These are phyloP conservation scores for Pythium scleroteichum DNA, from an alignment of 352 stramenopile genomes.

Conservation along the genomic window DNA sequence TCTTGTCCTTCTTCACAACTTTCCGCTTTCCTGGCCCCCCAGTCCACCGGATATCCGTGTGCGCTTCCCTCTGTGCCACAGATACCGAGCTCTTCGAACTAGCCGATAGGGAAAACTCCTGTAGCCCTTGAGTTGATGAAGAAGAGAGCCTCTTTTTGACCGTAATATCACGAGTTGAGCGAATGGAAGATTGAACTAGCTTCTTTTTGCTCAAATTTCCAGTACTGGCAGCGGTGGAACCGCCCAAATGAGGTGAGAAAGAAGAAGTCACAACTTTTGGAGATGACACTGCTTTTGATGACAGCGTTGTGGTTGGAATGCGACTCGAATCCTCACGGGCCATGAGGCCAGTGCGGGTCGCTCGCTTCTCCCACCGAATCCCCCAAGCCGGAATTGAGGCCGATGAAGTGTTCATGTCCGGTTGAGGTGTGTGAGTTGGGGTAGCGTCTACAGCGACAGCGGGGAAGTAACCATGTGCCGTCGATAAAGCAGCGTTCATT, in stretches of 20 bases:
- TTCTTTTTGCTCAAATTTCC: slow-evolving; percentile 14
- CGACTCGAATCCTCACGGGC: slow-evolving; percentile 12
- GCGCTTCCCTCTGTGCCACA: slow-evolving; percentile 5
- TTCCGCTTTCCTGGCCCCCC: slow-evolving; percentile 28
- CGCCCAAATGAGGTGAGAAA: slow-evolving; percentile 7
- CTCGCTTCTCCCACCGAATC: slow-evolving; percentile 51
- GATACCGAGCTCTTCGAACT: slow-evolving; percentile 3
- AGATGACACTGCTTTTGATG: slow-evolving; percentile 9
- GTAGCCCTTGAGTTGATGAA: slow-evolving; percentile 4
- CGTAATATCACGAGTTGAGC: slow-evolving; percentile 15
- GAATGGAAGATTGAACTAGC: slow-evolving; percentile 19
- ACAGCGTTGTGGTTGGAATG: neutral
- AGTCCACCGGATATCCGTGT: slow-evolving; percentile 31
- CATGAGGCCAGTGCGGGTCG: slow-evolving; percentile 23
- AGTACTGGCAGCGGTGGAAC: neutral
- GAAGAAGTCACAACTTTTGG: slow-evolving; percentile 13
- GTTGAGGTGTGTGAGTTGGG: neutral
- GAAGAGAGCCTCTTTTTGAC: slow-evolving; percentile 16
- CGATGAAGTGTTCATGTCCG: slow-evolving; percentile 2
- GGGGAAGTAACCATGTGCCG: slow-evolving; percentile 18
- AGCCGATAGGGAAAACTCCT: slow-evolving; percentile 17
- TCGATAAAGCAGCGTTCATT: neutral
- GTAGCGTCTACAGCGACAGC: neutral
- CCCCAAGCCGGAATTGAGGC: slow-evolving; percentile 32
- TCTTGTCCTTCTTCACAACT: slow-evolving; percentile 35